Conservation (phyloP, 495 filamentous ascomycete genomes). For the Xylaria flabelliformis region DNA sequence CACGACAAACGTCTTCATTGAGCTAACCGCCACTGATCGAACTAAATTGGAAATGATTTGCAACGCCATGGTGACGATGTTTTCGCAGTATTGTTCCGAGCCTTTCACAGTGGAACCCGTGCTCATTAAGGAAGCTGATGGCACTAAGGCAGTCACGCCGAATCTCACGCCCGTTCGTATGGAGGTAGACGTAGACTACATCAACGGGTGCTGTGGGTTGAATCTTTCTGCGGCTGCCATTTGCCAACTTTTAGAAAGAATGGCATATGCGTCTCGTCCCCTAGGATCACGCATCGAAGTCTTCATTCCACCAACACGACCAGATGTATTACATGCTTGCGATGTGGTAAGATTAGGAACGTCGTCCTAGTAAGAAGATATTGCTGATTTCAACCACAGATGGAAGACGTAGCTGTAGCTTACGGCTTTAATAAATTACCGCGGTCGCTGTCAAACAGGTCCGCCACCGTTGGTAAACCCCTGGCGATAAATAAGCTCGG, state of each 20-base stretch:
- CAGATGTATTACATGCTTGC: conserved; percentile 93
- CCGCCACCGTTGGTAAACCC: conserved; percentile 76
- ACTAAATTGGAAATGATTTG: conserved; percentile 97
- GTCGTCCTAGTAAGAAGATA: not conserved
- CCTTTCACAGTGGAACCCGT: conserved; percentile 93
- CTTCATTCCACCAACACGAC: conserved; percentile 83
- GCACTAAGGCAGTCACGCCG: conserved; percentile 77
- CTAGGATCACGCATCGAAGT: conserved; percentile 71
- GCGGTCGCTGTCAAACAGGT: conserved; percentile 77
- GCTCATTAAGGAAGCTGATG: conserved; percentile 87
- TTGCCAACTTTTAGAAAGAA: conserved; percentile 78
- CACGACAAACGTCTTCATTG: conserved; percentile 93
- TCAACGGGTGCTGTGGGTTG: conserved; percentile 90
- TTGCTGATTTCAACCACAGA: conserved; percentile 45
- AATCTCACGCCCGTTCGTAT: conserved; percentile 76
- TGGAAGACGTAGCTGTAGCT: conserved; percentile 96
- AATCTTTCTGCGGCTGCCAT: conserved; percentile 72
- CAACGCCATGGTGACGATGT: conserved; percentile 96
- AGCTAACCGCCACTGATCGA: conserved; percentile 94
- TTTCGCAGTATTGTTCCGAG: conserved; percentile 87
- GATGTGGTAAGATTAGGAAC: conserved; percentile 64
- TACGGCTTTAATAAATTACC: conserved; percentile 97
- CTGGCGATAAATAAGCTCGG: conserved; percentile 91
- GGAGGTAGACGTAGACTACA: conserved; percentile 85
- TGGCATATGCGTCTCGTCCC: conserved; percentile 81